Percentiles rank a stretch among this genome's conserved stretches.
phyloP scores from a whole-genome alignment of 495 filamentous ascomycete genomes.

The Clohesyomyces aquaticus region DNA sequence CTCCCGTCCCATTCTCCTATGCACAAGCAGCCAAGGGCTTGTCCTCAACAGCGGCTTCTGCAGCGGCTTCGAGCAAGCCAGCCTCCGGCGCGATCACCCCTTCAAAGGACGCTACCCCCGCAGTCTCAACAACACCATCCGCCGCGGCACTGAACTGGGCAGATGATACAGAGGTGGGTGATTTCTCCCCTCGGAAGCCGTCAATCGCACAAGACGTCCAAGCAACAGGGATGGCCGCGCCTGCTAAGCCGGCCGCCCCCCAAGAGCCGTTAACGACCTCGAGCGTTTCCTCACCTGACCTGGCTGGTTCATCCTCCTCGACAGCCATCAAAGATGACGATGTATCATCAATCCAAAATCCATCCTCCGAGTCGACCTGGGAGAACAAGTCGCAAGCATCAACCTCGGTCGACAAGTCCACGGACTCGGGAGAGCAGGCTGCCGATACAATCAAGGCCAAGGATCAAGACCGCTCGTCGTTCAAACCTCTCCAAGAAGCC shows the following conservation, averaged over 20 bases:
- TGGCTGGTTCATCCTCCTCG: conserved; percentile 66
- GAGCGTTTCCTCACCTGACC: conserved; percentile 67
- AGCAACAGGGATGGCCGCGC: neutral
- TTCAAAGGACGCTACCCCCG: conserved; percentile 32
- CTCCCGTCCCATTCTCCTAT: conserved; percentile 75
- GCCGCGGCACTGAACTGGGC: conserved; percentile 45
- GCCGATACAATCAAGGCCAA: conserved; percentile 53
- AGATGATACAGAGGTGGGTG: conserved; percentile 44
- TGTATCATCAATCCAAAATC: conserved; percentile 66
- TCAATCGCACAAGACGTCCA: conserved; percentile 14
- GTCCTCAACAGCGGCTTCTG: conserved; percentile 46
- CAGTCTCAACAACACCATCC: conserved; percentile 22
- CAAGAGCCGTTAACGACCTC: conserved; percentile 49
- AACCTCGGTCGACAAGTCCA: conserved; percentile 45
- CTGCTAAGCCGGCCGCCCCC: conserved; percentile 10
- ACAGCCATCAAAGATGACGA: conserved; percentile 73
- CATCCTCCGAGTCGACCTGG: conserved; percentile 64
- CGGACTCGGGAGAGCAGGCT: conserved; percentile 30
- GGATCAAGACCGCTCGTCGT: conserved; percentile 52
- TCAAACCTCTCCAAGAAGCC: conserved; percentile 75
- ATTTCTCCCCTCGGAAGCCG: conserved; percentile 15
- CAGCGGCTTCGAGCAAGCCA: conserved; percentile 45
- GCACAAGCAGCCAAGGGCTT: conserved; percentile 90
- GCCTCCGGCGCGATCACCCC: conserved; percentile 42
- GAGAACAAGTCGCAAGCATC: conserved; percentile 69